Conservation (phyloP, 2,329 filamentous ascomycete genomes). For the Sclerotinia borealis region DNA sequence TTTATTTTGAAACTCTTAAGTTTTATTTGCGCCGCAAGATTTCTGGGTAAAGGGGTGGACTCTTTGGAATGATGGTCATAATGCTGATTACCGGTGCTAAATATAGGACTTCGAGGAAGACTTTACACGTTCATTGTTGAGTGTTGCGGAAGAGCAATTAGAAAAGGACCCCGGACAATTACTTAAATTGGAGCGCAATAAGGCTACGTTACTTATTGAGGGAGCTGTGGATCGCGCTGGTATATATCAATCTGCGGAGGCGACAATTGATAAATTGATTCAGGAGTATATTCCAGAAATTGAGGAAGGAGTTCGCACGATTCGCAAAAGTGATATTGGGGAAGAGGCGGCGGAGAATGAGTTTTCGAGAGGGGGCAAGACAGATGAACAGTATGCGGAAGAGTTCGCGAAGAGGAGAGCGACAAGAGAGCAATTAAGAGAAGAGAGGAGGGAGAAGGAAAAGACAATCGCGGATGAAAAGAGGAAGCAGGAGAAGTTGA, state of each 20-base stretch:
- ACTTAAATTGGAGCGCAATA: conserved; percentile 65
- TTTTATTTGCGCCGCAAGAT: neutral
- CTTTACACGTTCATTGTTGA: conserved; percentile 59
- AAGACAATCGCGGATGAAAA: conserved; percentile 55
- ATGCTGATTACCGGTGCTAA: conserved; percentile 8
- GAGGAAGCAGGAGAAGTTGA: conserved; percentile 45
- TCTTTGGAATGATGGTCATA: neutral
- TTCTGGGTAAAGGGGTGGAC: neutral
- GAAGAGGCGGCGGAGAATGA: conserved; percentile 63
- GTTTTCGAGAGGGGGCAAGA: conserved; percentile 58
- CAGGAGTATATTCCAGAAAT: conserved; percentile 56
- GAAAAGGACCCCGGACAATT: conserved; percentile 67
- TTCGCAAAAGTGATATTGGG: conserved; percentile 63
- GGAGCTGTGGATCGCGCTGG: conserved; percentile 71
- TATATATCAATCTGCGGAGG: conserved; percentile 66
- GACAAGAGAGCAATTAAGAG: conserved; percentile 55
- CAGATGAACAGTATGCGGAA: conserved; percentile 65
- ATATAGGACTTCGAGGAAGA: conserved; percentile 62
- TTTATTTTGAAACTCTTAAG: neutral
- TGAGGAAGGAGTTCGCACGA: conserved; percentile 62
- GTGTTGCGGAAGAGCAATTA: conserved; percentile 67
- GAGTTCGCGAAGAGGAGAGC: conserved; percentile 56
- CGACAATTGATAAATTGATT: conserved; percentile 61
- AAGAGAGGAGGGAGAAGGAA: conserved; percentile 54
- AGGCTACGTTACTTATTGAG: conserved; percentile 70